These are phyloP conservation scores for Biscogniauxia mediterranea DNA, from an alignment of 2,329 filamentous ascomycete genomes.

Conservation along the genomic window DNA sequence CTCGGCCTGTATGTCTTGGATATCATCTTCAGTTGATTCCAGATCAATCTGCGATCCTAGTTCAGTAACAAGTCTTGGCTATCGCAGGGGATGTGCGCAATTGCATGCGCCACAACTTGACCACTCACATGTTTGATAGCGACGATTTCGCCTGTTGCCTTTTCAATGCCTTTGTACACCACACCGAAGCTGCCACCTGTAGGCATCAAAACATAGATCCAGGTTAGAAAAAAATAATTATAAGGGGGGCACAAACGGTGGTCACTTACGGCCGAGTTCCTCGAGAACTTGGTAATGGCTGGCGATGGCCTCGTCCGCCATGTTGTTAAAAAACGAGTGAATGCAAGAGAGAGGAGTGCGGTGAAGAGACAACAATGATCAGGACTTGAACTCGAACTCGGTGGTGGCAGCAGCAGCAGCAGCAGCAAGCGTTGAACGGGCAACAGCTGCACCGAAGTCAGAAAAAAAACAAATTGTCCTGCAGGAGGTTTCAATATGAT, in stretches of 20 bases:
- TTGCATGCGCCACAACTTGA: neutral
- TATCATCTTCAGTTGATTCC: slow-evolving; percentile 97
- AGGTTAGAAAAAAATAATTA: slow-evolving; percentile 7
- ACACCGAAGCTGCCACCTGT: slow-evolving; percentile 91
- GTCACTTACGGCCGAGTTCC: slow-evolving; percentile 83
- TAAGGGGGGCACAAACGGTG: slow-evolving; percentile 1
- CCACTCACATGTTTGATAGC: slow-evolving; percentile 88
- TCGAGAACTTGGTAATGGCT: slow-evolving; percentile 92
- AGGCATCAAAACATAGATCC: slow-evolving; percentile 9
- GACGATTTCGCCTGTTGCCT: slow-evolving; percentile 84
- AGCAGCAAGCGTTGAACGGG: slow-evolving; percentile 14
- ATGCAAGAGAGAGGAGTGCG: slow-evolving; percentile 12
- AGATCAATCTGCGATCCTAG: slow-evolving; percentile 77
- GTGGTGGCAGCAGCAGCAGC: slow-evolving; percentile 20
- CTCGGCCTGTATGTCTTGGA: slow-evolving; percentile 96
- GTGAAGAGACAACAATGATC: slow-evolving; percentile 8
- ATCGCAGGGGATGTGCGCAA: neutral
- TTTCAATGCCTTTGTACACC: slow-evolving; percentile 95
- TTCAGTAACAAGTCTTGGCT: slow-evolving; percentile 7
- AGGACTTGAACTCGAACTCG: slow-evolving; percentile 10
- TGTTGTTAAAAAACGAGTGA: slow-evolving; percentile 29
- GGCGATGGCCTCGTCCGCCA: slow-evolving; percentile 68
- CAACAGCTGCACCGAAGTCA: slow-evolving; percentile 9
- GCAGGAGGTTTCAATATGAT: neutral
- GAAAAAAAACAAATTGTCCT: neutral